Conservation (phyloP, 208 protist genomes). For the Trypanosoma grayi region DNA sequence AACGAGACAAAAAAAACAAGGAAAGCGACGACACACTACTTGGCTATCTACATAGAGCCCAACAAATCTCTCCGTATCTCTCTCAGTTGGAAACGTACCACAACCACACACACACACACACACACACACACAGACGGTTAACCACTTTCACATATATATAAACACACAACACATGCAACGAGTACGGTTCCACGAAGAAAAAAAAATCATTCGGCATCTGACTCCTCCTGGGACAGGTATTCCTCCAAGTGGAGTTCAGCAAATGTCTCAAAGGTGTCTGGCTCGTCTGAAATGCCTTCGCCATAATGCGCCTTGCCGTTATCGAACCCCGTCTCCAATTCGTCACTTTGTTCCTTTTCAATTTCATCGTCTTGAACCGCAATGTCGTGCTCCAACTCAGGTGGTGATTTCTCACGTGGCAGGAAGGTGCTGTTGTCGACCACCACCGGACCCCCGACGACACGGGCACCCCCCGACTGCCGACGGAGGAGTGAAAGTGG, state of each 20-base stretch:
- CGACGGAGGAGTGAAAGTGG: constrained; percentile 19
- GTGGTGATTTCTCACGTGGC: background rate
- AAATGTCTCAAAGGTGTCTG: constrained; percentile 48
- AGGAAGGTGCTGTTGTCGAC: background rate
- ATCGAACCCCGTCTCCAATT: background rate
- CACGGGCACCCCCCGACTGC: background rate
- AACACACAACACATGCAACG: background rate
- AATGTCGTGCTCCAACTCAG: background rate
- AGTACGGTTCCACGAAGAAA: background rate
- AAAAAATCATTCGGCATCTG: constrained; percentile 3
- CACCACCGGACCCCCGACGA: background rate
- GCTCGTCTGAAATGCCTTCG: constrained; percentile 6
- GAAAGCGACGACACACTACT: no score
- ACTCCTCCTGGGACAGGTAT: constrained; percentile 15
- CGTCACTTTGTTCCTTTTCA: constrained; percentile 17
- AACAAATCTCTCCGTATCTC: no score
- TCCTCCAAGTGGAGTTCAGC: constrained; percentile 31
- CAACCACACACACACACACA: no score
- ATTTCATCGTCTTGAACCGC: constrained; percentile 18
- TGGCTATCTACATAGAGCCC: no score
- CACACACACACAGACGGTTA: no score
- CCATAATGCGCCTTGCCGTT: constrained; percentile 7
- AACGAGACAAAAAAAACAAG: no score
- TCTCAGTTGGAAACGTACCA: no score
- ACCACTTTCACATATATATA: no score